Evolutionary conservation across 768 basidiomycete species (phyloP), one percentile per base, ranked within the genome.

Genomic region (Hysterangium stoloniferum): DNA sequence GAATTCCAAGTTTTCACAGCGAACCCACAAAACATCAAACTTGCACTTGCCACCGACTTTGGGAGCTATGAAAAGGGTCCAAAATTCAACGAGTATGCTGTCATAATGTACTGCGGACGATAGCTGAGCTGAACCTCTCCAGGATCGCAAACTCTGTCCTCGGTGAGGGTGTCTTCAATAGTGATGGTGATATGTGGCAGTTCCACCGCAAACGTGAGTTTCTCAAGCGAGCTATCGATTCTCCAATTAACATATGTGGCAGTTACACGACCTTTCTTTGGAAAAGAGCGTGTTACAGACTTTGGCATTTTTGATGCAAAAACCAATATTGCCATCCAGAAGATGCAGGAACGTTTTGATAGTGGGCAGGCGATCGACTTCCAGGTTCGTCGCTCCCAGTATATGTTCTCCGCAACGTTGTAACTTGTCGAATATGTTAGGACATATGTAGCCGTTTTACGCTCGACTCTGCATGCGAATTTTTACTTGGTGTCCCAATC

Each of bases 81-180:
- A 51, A 63, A 62, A 17, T 74, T 80, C 45, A 70, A 66, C 38
- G 54, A 63, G 20, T 65, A 65, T 9, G 70, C 76, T 69, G 62
- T 63, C 2, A 68, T 71, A 1, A 69, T 83, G 61, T 53, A 58
- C 32, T 58, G 61, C 13, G 62, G 66, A 13, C 36, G 59, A 24
- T 55, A 57, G n/a, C n/a, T n/a, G n/a, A n/a, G n/a, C n/a, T n/a
- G n/a, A n/a, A n/a, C n/a, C n/a, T n/a, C n/a, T n/a, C n/a, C n/a
- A n/a, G n/a, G n/a, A n/a, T n/a, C n/a, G n/a, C n/a, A n/a, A n/a
- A n/a, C n/a, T n/a, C n/a, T 11, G 61, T 77, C 13, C 69, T 87
- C n/a, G 86, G 86, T 4, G 70, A 76, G 54, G 84, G 85, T 2
- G 86, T 88, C 32, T 88, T 88, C 64, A 86, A 86, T 56, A 77